A percentile compares a stretch with the other conserved stretches of the same genome.
Conservation (phyloP, 169 alveolate genomes). For the Plasmodium gallinaceum region DNA sequence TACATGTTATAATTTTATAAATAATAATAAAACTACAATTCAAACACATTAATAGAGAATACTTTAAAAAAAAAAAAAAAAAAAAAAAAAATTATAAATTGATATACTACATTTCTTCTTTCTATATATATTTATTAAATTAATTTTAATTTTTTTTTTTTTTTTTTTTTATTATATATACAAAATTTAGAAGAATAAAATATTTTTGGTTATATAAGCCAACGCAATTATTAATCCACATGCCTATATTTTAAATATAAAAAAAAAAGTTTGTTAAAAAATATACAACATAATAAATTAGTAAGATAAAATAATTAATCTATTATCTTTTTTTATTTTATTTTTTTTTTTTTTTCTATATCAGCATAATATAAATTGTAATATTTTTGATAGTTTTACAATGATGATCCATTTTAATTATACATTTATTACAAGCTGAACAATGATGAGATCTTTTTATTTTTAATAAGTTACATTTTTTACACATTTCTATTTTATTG, state of each 20-base stretch:
- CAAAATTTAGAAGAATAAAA: constrained; percentile 80
- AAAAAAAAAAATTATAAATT: not conserved
- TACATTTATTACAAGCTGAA: constrained; percentile 89
- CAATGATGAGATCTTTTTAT: constrained; percentile 90
- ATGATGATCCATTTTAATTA: constrained; percentile 92
- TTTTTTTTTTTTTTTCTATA: constrained; percentile 13
- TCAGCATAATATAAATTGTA: not conserved
- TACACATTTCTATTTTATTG: constrained; percentile 15
- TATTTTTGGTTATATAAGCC: constrained; percentile 91
- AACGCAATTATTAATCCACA: constrained; percentile 91
- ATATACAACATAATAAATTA: not conserved
- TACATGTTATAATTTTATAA: constrained; percentile 40
- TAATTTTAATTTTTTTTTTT: constrained; percentile 4
- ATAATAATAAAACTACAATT: constrained; percentile 26
- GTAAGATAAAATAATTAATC: not conserved
- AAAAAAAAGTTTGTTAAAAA: not conserved
- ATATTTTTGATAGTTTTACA: constrained; percentile 67
- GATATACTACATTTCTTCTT: not conserved
- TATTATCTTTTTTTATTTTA: not conserved
- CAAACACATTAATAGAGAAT: constrained; percentile 38
- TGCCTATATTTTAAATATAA: constrained; percentile 37
- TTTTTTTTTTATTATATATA: not conserved
- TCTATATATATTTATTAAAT: not conserved
- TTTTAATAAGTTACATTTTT: constrained; percentile 40
- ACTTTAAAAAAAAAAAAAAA: constrained; percentile 35